Evolutionary conservation across 1,284 basidiomycete species (phyloP).

Genomic region (Farysia itapuensis): DNA sequence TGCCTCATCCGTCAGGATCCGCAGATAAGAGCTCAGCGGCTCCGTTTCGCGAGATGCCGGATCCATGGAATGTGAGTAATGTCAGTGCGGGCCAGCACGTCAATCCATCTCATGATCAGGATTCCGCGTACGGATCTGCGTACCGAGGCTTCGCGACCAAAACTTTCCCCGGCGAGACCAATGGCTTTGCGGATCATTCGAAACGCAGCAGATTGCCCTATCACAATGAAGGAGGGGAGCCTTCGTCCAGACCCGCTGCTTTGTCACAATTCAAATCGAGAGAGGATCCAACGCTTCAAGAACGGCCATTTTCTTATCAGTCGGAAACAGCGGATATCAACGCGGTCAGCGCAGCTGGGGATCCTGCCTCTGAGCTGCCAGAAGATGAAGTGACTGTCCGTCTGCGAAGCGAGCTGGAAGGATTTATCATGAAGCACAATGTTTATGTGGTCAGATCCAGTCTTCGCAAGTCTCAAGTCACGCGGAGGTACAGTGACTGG

Average conservation of each 20-base stretch:
- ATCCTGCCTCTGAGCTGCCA: conserved; percentile 25
- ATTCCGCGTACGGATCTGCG: conserved; percentile 11
- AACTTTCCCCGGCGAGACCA: neutral
- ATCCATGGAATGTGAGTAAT: conserved; percentile 21
- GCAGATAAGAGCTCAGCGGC: conserved; percentile 6
- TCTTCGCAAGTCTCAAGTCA: conserved; percentile 23
- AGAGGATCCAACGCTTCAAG: conserved; percentile 8
- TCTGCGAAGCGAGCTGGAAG: conserved; percentile 28
- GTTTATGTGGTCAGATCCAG: conserved; percentile 34
- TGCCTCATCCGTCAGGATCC: conserved; percentile 10
- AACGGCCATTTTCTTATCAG: conserved; percentile 35
- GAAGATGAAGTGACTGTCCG: conserved; percentile 28
- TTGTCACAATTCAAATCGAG: neutral
- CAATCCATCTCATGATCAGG: conserved; percentile 9
- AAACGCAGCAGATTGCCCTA: no score
- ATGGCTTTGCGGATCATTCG: conserved; percentile 7
- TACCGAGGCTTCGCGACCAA: conserved; percentile 22
- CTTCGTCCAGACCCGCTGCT: neutral
- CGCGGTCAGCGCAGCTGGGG: conserved; percentile 15
- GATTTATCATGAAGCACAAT: conserved; percentile 42
- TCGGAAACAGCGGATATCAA: conserved; percentile 28
- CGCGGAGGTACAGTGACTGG: conserved; percentile 45
- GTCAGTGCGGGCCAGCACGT: conserved; percentile 1
- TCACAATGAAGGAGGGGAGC: conserved; percentile 4
- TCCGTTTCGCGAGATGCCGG: conserved; percentile 31